A percentile compares a stretch with the other conserved stretches of the same genome.
phyloP scores from a whole-genome alignment of 768 basidiomycete species.

The Serendipita sp. region DNA sequence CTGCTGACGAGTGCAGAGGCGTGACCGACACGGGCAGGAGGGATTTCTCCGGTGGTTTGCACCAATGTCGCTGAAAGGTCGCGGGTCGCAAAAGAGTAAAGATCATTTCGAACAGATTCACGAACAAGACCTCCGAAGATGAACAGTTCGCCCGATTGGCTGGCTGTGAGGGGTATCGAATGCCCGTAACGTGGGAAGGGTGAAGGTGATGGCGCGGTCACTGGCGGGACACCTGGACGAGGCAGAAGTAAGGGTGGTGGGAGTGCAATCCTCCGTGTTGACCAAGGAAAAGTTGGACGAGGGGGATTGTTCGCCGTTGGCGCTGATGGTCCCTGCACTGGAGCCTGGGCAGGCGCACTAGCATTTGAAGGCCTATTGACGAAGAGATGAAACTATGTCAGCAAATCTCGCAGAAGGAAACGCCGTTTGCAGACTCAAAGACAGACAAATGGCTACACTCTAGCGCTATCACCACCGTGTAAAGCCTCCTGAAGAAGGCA shows the following conservation, averaged over 20 bases:
- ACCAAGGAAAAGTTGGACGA: constrained; percentile 68
- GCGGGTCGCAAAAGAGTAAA: constrained; percentile 75
- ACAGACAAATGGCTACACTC: background rate
- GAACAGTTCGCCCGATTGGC: constrained; percentile 76
- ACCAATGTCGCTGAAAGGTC: constrained; percentile 67
- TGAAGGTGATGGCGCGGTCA: constrained; percentile 56
- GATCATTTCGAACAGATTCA: constrained; percentile 78
- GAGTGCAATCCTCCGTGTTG: constrained; percentile 53
- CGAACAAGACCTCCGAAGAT: constrained; percentile 94
- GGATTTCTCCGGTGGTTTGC: constrained; percentile 78
- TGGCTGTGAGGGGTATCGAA: constrained; percentile 66
- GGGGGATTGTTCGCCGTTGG: constrained; percentile 6
- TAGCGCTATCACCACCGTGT: background rate
- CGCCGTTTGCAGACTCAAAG: background rate
- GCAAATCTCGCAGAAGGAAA: constrained; percentile 4
- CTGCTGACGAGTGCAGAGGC: constrained; percentile 90
- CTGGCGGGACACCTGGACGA: constrained; percentile 48
- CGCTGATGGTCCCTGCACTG: constrained; percentile 12
- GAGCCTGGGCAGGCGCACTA: background rate
- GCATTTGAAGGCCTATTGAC: background rate
- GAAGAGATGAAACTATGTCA: background rate
- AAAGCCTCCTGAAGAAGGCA: background rate
- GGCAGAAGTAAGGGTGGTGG: constrained; percentile 48
- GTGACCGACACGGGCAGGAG: constrained; percentile 87
- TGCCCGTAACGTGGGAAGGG: constrained; percentile 97